Evolutionary conservation across 140 eudicot species (phyloP).

Genomic region (Bidens hawaiensis): DNA sequence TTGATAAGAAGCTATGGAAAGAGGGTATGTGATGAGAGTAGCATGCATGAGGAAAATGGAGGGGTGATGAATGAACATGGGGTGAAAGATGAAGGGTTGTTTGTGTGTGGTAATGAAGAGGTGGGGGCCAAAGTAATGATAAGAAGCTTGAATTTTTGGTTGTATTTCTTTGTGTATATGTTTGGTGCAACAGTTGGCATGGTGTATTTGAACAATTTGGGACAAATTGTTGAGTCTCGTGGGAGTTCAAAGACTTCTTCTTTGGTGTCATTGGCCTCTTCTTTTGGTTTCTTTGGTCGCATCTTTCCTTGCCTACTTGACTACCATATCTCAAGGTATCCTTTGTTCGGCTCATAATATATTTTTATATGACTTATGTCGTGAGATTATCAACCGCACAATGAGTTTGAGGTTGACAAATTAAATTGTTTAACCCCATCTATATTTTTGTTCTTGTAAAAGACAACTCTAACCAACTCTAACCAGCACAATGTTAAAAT

Average conservation of each 20-base stretch:
- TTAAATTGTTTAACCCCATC: too few species aligned
- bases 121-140: slow-evolving; percentile 56
- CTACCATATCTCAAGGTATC: slow-evolving; percentile 55
- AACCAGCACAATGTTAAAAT: too few species aligned
- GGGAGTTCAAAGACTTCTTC: slow-evolving; percentile 65
- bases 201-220: slow-evolving; percentile 85
- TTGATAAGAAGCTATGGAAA: slow-evolving; percentile 40
- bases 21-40: slow-evolving; percentile 34
- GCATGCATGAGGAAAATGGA: slow-evolving; percentile 20
- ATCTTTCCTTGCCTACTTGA: slow-evolving; percentile 72
- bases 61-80: slow-evolving; percentile 20
- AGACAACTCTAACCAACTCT: too few species aligned
- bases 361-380: not conserved
- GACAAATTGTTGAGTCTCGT: slow-evolving; percentile 85
- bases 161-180: slow-evolving; percentile 70
- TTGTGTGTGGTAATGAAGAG: slow-evolving; percentile 39
- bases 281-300: slow-evolving; percentile 85
- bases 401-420: too few species aligned
- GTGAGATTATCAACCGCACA: too few species aligned
- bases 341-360: too few species aligned
- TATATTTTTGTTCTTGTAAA: too few species aligned
- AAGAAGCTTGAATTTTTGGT: slow-evolving; percentile 68
- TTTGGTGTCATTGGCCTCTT: slow-evolving; percentile 82
- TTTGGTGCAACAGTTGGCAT: slow-evolving; percentile 89
- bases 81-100: slow-evolving; percentile 20